phyloP scores from a whole-genome alignment of 2,329 filamentous ascomycete species.

The Curvularia hawaiiensis region DNA sequence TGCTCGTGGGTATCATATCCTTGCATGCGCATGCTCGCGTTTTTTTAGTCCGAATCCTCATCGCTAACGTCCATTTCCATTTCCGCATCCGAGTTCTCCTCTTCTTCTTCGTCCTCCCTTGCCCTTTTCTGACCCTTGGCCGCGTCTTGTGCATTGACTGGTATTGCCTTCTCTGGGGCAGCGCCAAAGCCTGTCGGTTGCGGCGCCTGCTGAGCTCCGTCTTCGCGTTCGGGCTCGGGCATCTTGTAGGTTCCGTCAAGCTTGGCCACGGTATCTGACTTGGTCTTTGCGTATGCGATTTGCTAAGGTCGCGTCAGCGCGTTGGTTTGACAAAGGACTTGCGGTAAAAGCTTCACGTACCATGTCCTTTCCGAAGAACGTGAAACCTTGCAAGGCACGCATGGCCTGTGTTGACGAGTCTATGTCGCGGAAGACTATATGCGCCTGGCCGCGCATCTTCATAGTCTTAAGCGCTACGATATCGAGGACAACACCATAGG shows the following conservation, averaged over 20 bases:
- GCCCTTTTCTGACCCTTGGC: conserved; percentile 69
- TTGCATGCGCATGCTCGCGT: neutral
- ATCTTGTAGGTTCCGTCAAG: conserved; percentile 88
- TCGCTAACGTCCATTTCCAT: conserved; percentile 73
- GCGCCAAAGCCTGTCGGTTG: conserved; percentile 53
- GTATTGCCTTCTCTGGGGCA: conserved; percentile 38
- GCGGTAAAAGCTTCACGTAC: conserved; percentile 58
- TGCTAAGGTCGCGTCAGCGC: conserved; percentile 59
- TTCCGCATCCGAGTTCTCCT: conserved; percentile 58
- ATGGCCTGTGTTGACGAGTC: conserved; percentile 94
- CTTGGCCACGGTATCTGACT: conserved; percentile 86
- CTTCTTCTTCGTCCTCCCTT: conserved; percentile 64
- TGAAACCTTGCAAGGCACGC: conserved; percentile 82
- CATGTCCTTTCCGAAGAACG: conserved; percentile 84
- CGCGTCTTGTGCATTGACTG: conserved; percentile 49
- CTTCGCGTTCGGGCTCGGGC: conserved; percentile 52
- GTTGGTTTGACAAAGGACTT: neutral
- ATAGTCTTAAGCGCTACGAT: conserved; percentile 85
- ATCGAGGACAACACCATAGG: conserved; percentile 90
- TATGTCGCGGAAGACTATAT: conserved; percentile 86
- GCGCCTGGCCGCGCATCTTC: conserved; percentile 96
- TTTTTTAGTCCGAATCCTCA: conserved; percentile 62
- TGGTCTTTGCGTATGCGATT: conserved; percentile 88
- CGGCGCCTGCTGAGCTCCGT: conserved; percentile 26
- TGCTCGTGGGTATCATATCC: conserved; percentile 25